Evolutionary conservation across 768 basidiomycete genomes (phyloP).

Genomic region (Mycena sanguinolenta): DNA sequence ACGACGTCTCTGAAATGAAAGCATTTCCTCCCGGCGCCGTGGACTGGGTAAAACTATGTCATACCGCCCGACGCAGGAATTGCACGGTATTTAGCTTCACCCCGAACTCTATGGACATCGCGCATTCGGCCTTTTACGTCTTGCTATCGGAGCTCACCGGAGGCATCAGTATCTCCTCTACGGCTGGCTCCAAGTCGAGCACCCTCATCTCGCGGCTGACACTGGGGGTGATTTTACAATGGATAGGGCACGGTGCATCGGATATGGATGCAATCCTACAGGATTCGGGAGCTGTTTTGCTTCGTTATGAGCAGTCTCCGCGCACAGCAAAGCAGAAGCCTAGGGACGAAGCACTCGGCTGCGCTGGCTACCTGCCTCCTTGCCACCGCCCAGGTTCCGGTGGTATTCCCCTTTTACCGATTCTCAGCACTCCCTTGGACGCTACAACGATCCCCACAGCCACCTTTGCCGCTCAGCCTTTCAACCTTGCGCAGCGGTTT

Average conservation of each 20-base stretch:
- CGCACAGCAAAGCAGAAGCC: slow-evolving; percentile 26
- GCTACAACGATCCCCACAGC: slow-evolving; percentile 26
- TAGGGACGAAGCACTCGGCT: slow-evolving; percentile 34
- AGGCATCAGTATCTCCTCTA: slow-evolving; percentile 39
- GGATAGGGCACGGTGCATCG: slow-evolving; percentile 41
- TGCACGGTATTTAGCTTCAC: slow-evolving; percentile 43
- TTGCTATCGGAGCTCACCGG: slow-evolving; percentile 42
- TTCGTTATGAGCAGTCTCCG: slow-evolving; percentile 36
- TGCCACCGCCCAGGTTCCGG: background rate
- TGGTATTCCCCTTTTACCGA: slow-evolving; percentile 11
- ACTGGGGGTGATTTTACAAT: slow-evolving; percentile 41
- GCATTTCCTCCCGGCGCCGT: slow-evolving; percentile 41
- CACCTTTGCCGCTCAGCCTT: slow-evolving; percentile 18
- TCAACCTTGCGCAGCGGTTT: slow-evolving; percentile 40
- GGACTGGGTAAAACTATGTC: slow-evolving; percentile 46
- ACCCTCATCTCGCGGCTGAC: slow-evolving; percentile 41
- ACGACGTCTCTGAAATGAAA: slow-evolving; percentile 37
- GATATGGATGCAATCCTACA: slow-evolving; percentile 23
- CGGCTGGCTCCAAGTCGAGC: slow-evolving; percentile 16
- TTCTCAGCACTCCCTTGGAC: slow-evolving; percentile 20
- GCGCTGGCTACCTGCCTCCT: slow-evolving; percentile 39
- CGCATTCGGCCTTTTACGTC: slow-evolving; percentile 35
- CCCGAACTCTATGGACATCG: slow-evolving; percentile 19
- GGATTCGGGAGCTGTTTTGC: slow-evolving; percentile 21
- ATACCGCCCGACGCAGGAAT: slow-evolving; percentile 37